Evolutionary conservation across 306 rosid genomes (phyloP).

Genomic region (Malus sieversii): DNA sequence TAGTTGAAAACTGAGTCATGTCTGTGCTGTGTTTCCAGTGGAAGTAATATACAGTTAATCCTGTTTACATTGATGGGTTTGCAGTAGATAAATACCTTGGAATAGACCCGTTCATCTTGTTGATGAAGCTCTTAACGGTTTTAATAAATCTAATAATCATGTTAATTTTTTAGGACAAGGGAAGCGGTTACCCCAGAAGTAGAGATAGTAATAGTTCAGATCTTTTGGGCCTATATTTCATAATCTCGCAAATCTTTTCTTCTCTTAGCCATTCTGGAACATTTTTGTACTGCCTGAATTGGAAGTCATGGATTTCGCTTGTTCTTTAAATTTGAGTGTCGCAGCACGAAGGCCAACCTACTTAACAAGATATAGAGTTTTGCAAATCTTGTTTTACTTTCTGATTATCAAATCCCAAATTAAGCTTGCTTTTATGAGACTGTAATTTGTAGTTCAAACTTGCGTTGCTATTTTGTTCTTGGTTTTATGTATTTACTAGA

Average conservation of each 20-base stretch:
- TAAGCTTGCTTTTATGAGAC: not conserved
- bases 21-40: not conserved
- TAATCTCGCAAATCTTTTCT: not conserved
- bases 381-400: not conserved
- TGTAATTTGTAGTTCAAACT: not conserved
- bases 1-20: constrained; percentile 5
- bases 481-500: not conserved
- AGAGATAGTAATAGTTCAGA: not conserved
- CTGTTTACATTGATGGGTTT: not conserved
- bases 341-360: not conserved
- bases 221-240: not conserved
- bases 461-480: not conserved
- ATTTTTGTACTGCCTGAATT: not conserved
- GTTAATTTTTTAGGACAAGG: not conserved
- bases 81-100: not conserved
- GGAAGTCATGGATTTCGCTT: not conserved
- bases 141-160: too few relatives aligned
- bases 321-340: not conserved
- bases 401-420: not conserved
- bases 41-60: not conserved
- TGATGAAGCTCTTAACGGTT: not conserved
- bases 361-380: not conserved
- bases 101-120: not conserved
- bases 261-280: not conserved
- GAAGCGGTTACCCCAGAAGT: not conserved